Evolutionary conservation across 176 grass and related monocot genomes (phyloP).

Genomic region (Echinochloa phyllopogon): DNA sequence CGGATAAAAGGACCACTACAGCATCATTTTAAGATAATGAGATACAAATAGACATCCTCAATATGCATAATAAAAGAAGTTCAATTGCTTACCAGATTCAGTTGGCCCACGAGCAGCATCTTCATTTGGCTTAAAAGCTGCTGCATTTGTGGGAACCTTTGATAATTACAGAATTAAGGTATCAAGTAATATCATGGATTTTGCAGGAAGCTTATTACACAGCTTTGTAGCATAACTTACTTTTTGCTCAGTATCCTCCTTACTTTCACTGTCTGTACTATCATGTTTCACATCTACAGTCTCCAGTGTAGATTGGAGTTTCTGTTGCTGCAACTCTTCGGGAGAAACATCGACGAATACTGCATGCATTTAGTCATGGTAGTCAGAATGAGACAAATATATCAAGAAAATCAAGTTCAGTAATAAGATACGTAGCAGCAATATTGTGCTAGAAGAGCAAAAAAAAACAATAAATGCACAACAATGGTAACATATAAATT

Average conservation of each 20-base stretch:
- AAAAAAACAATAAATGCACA: conserved; percentile 12
- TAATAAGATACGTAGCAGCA: conserved; percentile 1
- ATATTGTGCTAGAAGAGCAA: conserved; percentile 22
- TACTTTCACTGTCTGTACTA: conserved; percentile 49
- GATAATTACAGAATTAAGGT: conserved; percentile 33
- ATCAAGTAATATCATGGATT: conserved; percentile 12
- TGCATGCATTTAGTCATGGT: conserved; percentile 49
- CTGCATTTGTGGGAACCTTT: conserved; percentile 81
- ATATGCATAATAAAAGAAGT: not conserved
- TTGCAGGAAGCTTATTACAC: conserved; percentile 22
- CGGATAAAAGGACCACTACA: conserved; percentile 23
- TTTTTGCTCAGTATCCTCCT: conserved; percentile 55
- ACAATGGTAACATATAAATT: not conserved
- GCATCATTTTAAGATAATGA: conserved; percentile 28
- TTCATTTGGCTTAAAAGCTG: conserved; percentile 64
- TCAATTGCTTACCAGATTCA: conserved; percentile 62
- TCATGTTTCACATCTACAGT: conserved; percentile 52
- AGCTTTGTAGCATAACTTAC: conserved; percentile 49
- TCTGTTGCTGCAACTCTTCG: conserved; percentile 74
- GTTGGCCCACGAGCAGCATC: conserved; percentile 56
- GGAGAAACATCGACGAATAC: conserved; percentile 97
- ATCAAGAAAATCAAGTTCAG: conserved; percentile 19
- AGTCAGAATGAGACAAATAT: conserved; percentile 23
- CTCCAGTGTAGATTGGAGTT: conserved; percentile 65
- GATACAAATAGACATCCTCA: conserved; percentile 26